These are phyloP conservation scores for Eurotiales sp. DNA, from an alignment of 2,329 filamentous ascomycete species.

Conservation along the genomic window DNA sequence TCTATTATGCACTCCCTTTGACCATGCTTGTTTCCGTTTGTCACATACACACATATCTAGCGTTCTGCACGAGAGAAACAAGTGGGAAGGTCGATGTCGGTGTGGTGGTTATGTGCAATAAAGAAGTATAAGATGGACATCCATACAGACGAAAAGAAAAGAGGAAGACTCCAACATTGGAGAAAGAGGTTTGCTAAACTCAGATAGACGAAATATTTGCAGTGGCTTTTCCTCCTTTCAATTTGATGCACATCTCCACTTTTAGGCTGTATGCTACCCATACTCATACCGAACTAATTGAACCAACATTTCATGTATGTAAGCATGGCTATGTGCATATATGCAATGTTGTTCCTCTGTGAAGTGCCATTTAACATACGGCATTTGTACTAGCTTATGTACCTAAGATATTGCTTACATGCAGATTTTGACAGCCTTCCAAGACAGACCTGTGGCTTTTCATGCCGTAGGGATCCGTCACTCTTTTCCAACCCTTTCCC, in stretches of 20 bases:
- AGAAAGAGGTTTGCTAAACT: too few relatives aligned
- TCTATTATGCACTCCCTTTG: neutral
- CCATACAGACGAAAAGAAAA: too few relatives aligned
- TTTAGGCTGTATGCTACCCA: too few relatives aligned
- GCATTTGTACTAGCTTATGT: neutral
- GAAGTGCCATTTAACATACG: neutral
- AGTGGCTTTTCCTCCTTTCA: too few relatives aligned
- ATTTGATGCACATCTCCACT: too few relatives aligned
- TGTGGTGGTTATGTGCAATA: neutral
- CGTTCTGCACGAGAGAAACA: neutral
- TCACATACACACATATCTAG: neutral
- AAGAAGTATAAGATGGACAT: too few relatives aligned
- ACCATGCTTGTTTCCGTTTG: neutral
- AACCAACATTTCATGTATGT: too few relatives aligned
- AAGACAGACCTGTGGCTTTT: too few relatives aligned
- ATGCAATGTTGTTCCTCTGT: neutral
- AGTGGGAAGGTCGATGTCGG: neutral
- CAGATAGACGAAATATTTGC: too few relatives aligned
- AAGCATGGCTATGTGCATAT: neutral
- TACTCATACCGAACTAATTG: too few relatives aligned
- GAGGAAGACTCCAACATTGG: neutral
- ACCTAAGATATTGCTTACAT: neutral
- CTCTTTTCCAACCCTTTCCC: neutral
- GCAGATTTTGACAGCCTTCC: neutral
- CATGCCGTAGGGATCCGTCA: neutral